Percentiles rank a stretch among this genome's conserved stretches.
Evolutionary conservation across 2,329 filamentous ascomycete species (phyloP).

Genomic region (Calcarisporium arbuscula): DNA sequence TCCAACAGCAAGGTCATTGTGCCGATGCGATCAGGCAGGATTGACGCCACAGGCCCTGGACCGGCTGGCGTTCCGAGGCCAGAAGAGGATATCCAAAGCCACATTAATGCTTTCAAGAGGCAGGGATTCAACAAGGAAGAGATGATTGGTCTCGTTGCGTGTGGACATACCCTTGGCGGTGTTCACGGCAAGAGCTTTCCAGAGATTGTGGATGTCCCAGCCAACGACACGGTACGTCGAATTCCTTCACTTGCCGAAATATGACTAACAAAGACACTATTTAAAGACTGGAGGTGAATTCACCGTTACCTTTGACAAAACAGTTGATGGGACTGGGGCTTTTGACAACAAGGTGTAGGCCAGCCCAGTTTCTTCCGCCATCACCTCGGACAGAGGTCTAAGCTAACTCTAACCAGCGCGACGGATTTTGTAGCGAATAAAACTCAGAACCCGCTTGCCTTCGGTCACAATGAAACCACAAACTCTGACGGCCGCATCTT

Average conservation of each 20-base stretch:
- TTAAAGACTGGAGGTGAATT: constrained; percentile 2
- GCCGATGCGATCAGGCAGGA: no score
- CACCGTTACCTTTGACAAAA: constrained; percentile 1
- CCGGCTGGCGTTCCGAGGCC: constrained; percentile 6
- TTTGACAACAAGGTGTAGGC: constrained; percentile 14
- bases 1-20: no score
- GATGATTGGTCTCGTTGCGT: constrained; percentile 17
- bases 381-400: not conserved
- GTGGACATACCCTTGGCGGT: constrained; percentile 16
- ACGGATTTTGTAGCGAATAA: constrained; percentile 12
- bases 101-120: constrained; percentile 5
- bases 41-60: constrained; percentile 5
- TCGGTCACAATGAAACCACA: constrained; percentile 12
- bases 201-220: constrained; percentile 10
- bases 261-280: no score
- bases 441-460: constrained; percentile 13
- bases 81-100: constrained; percentile 3
- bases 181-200: constrained; percentile 16
- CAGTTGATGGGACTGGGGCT: not conserved
- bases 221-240: not conserved
- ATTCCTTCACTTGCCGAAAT: no score
- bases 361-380: no score
- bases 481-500: constrained; percentile 15
- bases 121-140: constrained; percentile 14
- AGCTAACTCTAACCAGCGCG: constrained; percentile 4